A percentile compares a stretch with the other conserved stretches of the same genome.
Conservation (phyloP, 2,329 filamentous ascomycete genomes). For the Xylaria sp. region DNA sequence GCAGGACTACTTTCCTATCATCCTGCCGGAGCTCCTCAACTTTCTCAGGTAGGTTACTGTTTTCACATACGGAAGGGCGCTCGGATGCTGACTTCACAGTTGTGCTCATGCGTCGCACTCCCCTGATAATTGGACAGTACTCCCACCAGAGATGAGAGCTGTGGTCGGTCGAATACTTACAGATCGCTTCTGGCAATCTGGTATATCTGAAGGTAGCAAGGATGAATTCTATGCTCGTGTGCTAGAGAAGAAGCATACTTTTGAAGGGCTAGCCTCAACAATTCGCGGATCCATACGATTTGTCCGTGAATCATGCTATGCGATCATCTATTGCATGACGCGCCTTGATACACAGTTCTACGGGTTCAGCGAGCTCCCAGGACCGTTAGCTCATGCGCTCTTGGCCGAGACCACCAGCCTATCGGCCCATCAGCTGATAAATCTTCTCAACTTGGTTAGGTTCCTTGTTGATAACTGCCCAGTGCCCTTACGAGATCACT, state of each 20-base stretch:
- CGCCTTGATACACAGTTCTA: constrained; percentile 90
- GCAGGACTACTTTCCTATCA: constrained; percentile 81
- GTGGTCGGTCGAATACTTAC: constrained; percentile 87
- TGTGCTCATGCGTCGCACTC: constrained; percentile 94
- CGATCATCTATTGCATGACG: constrained; percentile 93
- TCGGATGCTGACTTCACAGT: constrained; percentile 54
- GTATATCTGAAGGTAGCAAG: constrained; percentile 93
- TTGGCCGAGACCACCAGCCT: constrained; percentile 85
- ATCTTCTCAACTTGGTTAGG: constrained; percentile 88
- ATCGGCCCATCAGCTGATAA: constrained; percentile 92
- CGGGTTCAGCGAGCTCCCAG: constrained; percentile 84
- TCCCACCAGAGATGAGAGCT: constrained; percentile 79
- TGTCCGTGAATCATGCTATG: constrained; percentile 92
- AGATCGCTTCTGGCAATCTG: constrained; percentile 97
- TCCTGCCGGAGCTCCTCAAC: constrained; percentile 87
- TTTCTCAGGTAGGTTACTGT: constrained; percentile 72
- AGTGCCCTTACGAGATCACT: constrained; percentile 77
- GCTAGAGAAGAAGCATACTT: constrained; percentile 84
- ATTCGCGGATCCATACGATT: constrained; percentile 89
- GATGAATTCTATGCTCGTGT: constrained; percentile 97
- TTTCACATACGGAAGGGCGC: constrained; percentile 27
- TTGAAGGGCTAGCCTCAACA: constrained; percentile 93
- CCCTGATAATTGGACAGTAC: constrained; percentile 80
- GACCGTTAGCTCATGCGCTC: constrained; percentile 83
- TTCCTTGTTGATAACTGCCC: constrained; percentile 95